Conservation (phyloP, 1,284 basidiomycete species). For the Paramarasmius palmivorus region DNA sequence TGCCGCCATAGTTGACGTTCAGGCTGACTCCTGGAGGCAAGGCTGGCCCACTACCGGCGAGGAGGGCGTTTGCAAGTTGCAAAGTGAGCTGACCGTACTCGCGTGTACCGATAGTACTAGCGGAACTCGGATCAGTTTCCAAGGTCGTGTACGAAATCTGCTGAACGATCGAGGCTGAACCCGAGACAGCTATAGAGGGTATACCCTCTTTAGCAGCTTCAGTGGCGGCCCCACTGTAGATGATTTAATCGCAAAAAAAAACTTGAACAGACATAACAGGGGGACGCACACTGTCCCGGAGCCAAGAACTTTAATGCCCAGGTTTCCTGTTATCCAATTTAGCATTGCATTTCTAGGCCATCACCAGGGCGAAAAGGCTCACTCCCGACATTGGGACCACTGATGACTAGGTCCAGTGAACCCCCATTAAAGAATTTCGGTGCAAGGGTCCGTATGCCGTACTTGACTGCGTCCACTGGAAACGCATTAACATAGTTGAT, state of each 20-base stretch:
- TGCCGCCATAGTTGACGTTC: slow-evolving; percentile 50
- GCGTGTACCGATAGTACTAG: slow-evolving; percentile 25
- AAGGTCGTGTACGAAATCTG: slow-evolving; percentile 48
- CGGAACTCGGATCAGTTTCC: slow-evolving; percentile 27
- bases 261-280: neutral
- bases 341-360: no score
- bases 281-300: slow-evolving; percentile 51
- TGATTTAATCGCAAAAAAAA: neutral
- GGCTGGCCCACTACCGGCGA: slow-evolving; percentile 31
- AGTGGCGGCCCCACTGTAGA: slow-evolving; percentile 44
- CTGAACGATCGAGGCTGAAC: slow-evolving; percentile 31
- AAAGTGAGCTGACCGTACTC: no score
- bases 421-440: slow-evolving; percentile 39
- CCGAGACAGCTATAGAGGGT: slow-evolving; percentile 54
- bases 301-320: slow-evolving; percentile 33
- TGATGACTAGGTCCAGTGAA: slow-evolving; percentile 49
- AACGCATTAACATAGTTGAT: slow-evolving; percentile 46
- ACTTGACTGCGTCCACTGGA: slow-evolving; percentile 45
- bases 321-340: slow-evolving; percentile 32
- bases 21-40: slow-evolving; percentile 41
- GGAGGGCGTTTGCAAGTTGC: no score
- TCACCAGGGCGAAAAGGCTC: slow-evolving; percentile 20
- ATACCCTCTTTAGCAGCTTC: slow-evolving; percentile 47
- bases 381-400: slow-evolving; percentile 54
- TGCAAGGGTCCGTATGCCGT: slow-evolving; percentile 47